Conservation (phyloP, 1,139 yeast genomes). For the Eremothecium coryli region DNA sequence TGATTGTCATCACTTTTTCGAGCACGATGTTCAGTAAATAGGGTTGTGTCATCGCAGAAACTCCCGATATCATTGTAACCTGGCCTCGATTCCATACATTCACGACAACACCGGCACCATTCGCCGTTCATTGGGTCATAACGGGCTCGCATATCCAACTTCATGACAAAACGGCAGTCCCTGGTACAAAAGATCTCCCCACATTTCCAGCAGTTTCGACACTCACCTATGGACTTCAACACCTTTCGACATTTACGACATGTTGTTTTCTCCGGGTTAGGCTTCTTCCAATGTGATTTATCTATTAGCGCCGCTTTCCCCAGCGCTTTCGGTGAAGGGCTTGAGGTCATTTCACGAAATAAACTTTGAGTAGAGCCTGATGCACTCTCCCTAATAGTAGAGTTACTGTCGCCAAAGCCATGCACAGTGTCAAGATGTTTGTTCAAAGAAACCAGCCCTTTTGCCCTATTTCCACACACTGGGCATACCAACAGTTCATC, state of each 20-base stretch:
- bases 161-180: constrained; percentile 50
- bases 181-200: constrained; percentile 60
- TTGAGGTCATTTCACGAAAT: too few species aligned
- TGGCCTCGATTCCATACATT: constrained; percentile 50
- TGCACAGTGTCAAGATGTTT: constrained; percentile 68
- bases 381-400: background rate
- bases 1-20: constrained; percentile 34
- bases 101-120: constrained; percentile 63
- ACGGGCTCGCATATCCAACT: constrained; percentile 38
- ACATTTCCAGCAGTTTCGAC: constrained; percentile 59
- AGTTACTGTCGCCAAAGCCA: constrained; percentile 23
- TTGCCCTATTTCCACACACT: constrained; percentile 56
- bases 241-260: constrained; percentile 34
- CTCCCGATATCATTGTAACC: constrained; percentile 42
- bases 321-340: too few species aligned
- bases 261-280: constrained; percentile 34
- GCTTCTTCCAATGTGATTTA: constrained; percentile 57
- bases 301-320: constrained; percentile 32
- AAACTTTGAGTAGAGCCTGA: constrained; percentile 26
- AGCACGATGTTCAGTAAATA: constrained; percentile 38
- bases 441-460: constrained; percentile 49
- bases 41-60: constrained; percentile 38
- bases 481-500: constrained; percentile 41
- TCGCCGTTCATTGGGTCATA: constrained; percentile 44
- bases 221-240: constrained; percentile 42